Base-by-base conservation (phyloP, 106 monocot genomes). In the Acanthochlamys bracteata region DNA sequence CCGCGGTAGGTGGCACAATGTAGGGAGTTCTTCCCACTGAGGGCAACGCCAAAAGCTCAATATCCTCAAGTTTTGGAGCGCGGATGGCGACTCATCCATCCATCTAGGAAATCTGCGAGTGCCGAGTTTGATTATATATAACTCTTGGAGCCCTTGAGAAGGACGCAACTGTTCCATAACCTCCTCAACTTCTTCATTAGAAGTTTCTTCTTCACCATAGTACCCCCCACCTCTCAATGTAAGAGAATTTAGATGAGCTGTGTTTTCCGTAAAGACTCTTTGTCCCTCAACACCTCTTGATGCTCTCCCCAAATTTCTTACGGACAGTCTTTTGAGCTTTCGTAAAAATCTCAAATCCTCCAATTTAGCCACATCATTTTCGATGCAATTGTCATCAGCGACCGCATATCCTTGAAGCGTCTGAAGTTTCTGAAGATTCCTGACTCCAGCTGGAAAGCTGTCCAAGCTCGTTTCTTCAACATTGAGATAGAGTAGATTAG, bases 401-500 rank as follows among this genome's bases (percentile, higher is more conserved):
- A 59, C 41, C 3, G 19, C 54, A 39, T 64, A 55, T 64, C 69
- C 67, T 24, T 13, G 19, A 16, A 79, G 60, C 2, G 23, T 13
- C 41, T 25, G 53, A 17, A 83, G 67, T 25, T 67, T 42, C 8
- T 45, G 23, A 25, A 78, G 64, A 41, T 55, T 59, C n/a, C 74
- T 43, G 11, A 78, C 75, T 42, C 65, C 70, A 39, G n/a, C 51
- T 7, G 78, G 75, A 51, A 69, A 33, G 25, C 45, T 20, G 16
- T 42, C 51, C 7, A 77, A 41, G 11, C 10, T 33, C 0, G 82
- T 71, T 15, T 59, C 66, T 0, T 12, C 11, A 4, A 68, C 53
- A 42, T 67, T 53, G n/a, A 83, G 71, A 16, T 12, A 16, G 57
- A 55, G 56, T 13, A 78, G 64, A 42, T 55, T 64, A 16, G 24